Percentiles rank a stretch among this genome's conserved stretches.
These are phyloP conservation scores for Lindgomyces ingoldianus DNA, from an alignment of 495 filamentous ascomycete species.

Conservation along the genomic window DNA sequence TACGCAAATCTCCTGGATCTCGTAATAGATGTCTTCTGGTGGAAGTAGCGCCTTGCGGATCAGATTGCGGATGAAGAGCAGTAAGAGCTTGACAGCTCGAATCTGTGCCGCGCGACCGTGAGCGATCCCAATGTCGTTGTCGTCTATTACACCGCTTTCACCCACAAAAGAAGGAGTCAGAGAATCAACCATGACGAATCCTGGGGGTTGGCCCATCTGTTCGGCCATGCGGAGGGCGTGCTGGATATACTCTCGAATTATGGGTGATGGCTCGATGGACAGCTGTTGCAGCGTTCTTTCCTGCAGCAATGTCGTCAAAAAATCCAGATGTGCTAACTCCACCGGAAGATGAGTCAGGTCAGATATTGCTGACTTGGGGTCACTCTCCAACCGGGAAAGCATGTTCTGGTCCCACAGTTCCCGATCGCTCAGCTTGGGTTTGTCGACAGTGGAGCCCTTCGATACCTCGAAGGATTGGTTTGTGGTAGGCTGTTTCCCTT, in stretches of 20 bases:
- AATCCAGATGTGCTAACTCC: slow-evolving; percentile 41
- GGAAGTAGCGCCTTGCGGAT: slow-evolving; percentile 40
- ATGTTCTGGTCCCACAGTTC: slow-evolving; percentile 27
- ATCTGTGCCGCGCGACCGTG: slow-evolving; percentile 39
- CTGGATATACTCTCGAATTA: slow-evolving; percentile 38
- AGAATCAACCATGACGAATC: background rate
- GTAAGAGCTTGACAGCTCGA: slow-evolving; percentile 44
- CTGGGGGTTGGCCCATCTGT: slow-evolving; percentile 26
- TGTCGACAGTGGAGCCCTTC: background rate
- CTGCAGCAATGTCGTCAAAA: slow-evolving; percentile 43
- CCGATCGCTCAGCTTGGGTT: slow-evolving; percentile 11
- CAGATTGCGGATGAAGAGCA: slow-evolving; percentile 47
- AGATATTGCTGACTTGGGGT: slow-evolving; percentile 9
- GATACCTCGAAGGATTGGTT: background rate
- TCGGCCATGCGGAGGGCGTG: slow-evolving; percentile 38
- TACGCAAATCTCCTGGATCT: slow-evolving; percentile 49
- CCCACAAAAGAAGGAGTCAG: background rate
- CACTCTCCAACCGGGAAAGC: slow-evolving; percentile 19
- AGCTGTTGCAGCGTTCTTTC: slow-evolving; percentile 23
- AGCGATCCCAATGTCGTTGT: background rate
- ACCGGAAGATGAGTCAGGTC: slow-evolving; percentile 40
- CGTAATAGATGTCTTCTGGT: slow-evolving; percentile 45
- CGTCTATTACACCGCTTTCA: background rate
- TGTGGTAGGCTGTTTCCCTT: background rate
- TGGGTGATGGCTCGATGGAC: slow-evolving; percentile 22